A percentile compares a stretch with the other conserved stretches of the same genome.
These are phyloP conservation scores for Plantago lanceolata DNA, from an alignment of 305 asterid genomes.

Conservation along the genomic window DNA sequence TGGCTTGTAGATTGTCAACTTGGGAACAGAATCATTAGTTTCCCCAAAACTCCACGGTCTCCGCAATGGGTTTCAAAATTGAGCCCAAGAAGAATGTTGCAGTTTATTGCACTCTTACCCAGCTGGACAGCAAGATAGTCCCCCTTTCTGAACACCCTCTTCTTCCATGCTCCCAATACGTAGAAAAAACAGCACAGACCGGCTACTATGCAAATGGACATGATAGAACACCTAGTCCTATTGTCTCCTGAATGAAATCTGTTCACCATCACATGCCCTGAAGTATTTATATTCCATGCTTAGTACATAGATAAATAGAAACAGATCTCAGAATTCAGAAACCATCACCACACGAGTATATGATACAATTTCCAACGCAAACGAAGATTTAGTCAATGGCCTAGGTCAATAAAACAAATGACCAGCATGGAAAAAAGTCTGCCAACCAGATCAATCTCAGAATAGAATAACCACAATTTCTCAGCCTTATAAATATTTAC, in stretches of 20 bases:
- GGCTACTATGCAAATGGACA: constrained; percentile 43
- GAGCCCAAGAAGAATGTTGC: constrained; percentile 50
- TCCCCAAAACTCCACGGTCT: constrained; percentile 39
- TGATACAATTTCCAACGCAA: not conserved
- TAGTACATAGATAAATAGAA: constrained; percentile 8
- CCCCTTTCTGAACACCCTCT: constrained; percentile 58
- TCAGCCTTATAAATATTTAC: not conserved
- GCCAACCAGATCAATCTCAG: not conserved
- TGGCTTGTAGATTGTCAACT: constrained; percentile 33
- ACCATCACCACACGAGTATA: not conserved
- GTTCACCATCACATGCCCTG: constrained; percentile 50
- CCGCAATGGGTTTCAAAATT: constrained; percentile 55
- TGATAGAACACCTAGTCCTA: constrained; percentile 44
- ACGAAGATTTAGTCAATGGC: not conserved
- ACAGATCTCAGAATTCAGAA: not conserved
- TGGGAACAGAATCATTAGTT: constrained; percentile 33
- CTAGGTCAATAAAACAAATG: not conserved
- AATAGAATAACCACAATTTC: not conserved
- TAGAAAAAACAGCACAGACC: constrained; percentile 59
- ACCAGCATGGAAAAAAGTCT: not conserved
- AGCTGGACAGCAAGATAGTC: constrained; percentile 42
- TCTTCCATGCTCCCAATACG: constrained; percentile 63
- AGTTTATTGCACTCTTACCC: constrained; percentile 36
- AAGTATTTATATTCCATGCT: constrained; percentile 12
- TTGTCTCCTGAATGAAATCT: constrained; percentile 39